phyloP scores from a whole-genome alignment of 1,139 yeast species.

The Yamadazyma dendronema region DNA sequence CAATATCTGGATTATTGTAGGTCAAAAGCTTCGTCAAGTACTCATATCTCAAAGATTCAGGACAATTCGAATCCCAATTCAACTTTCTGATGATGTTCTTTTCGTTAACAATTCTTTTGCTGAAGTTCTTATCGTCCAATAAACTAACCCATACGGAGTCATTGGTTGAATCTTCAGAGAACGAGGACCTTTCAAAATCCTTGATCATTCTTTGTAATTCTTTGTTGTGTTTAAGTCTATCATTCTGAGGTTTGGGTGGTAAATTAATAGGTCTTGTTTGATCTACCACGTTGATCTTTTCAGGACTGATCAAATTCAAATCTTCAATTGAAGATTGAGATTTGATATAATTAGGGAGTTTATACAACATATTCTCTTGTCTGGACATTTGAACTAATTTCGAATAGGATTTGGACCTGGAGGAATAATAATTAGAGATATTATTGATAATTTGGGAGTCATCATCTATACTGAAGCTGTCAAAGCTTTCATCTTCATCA shows the following conservation, averaged over 20 bases:
- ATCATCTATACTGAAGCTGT: slow-evolving; percentile 20
- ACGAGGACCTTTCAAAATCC: slow-evolving; percentile 26
- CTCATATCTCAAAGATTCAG: slow-evolving; percentile 25
- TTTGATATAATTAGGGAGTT: slow-evolving; percentile 38
- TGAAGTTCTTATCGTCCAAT: slow-evolving; percentile 21
- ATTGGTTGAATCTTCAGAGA: slow-evolving; percentile 22
- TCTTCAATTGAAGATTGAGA: slow-evolving; percentile 46
- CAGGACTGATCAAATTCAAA: slow-evolving; percentile 39
- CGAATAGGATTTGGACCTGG: slow-evolving; percentile 36
- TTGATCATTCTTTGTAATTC: slow-evolving; percentile 37
- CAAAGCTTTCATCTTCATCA: slow-evolving; percentile 15
- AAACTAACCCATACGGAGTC: slow-evolving; percentile 26
- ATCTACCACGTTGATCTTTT: slow-evolving; percentile 38
- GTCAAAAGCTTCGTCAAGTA: slow-evolving; percentile 28
- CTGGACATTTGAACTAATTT: slow-evolving; percentile 32
- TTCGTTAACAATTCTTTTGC: slow-evolving; percentile 26
- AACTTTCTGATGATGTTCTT: slow-evolving; percentile 33
- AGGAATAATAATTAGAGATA: slow-evolving; percentile 37
- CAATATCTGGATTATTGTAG: slow-evolving; percentile 5
- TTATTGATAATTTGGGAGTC: slow-evolving; percentile 37
- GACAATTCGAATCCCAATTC: slow-evolving; percentile 41
- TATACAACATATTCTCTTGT: slow-evolving; percentile 35
- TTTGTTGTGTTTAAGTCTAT: slow-evolving; percentile 38
- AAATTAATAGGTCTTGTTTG: slow-evolving; percentile 47
- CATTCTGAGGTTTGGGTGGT: slow-evolving; percentile 40